Conservation (phyloP, 176 grass and related monocot genomes). For the Areca catechu region DNA sequence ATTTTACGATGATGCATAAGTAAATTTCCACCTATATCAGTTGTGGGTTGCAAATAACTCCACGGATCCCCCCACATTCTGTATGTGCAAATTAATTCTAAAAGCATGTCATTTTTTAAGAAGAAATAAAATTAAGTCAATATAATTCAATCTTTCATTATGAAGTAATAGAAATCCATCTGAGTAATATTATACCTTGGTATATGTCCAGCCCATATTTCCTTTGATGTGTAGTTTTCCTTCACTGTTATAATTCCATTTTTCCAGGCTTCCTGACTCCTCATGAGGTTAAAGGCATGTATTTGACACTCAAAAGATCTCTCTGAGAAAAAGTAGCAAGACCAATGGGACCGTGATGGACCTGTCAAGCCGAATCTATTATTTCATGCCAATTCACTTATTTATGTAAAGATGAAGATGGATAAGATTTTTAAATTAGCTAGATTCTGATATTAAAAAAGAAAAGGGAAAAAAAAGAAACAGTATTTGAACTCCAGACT, state of each 20-base stretch:
- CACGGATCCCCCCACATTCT: slow-evolving; percentile 56
- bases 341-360: slow-evolving; percentile 53
- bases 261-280: slow-evolving; percentile 28
- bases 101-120: no score
- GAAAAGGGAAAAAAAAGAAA: no score
- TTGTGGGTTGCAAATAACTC: slow-evolving; percentile 54
- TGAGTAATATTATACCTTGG: slow-evolving; percentile 30
- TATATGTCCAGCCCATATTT: slow-evolving; percentile 46
- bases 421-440: no score
- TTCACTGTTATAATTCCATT: slow-evolving; percentile 42
- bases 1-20: slow-evolving; percentile 47
- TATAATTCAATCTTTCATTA: not conserved
- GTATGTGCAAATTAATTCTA: not conserved
- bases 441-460: no score
- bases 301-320: slow-evolving; percentile 37
- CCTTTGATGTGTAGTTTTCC: slow-evolving; percentile 61
- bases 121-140: not conserved
- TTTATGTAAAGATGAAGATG: no score
- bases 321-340: slow-evolving; percentile 56
- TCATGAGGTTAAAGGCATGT: slow-evolving; percentile 45
- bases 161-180: not conserved
- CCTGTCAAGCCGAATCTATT: slow-evolving; percentile 22
- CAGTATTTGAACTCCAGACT: no score
- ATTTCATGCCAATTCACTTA: no score
- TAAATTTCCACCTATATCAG: slow-evolving; percentile 42